Evolutionary conservation across 2,329 filamentous ascomycete genomes (phyloP), one percentile per base, ranked within the genome.

Genomic region (Calonectria montana): DNA sequence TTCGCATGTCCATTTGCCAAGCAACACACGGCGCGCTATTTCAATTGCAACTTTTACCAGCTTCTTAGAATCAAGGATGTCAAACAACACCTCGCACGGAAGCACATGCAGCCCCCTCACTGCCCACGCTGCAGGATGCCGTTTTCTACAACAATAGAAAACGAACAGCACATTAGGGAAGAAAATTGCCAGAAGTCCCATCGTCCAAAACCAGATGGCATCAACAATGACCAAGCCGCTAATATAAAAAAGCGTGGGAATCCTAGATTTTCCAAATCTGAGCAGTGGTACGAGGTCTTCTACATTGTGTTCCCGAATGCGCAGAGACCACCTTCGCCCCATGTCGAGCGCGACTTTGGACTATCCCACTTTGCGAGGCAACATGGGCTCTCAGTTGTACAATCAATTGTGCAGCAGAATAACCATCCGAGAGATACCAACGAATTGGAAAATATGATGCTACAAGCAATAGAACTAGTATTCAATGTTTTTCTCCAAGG

Each of bases 1-100:
- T 43, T 65, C 15, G 63, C 63, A 3, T 65, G 63, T 27, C 63
- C 63, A 23, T 65, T 55, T 27, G 63, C 63, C 21, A 65, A 65
- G 35, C 47, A 41, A 37, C 41, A 41, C n/a, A 27, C 63, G 18
- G 63, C 45, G 16, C 45, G 63, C 8, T 55, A 65, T 18, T 65
- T 55, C 35, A 39, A 2, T 27, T 65, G 63, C 63, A 65, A 65
- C 47, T 55, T 41, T 13, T 6, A 53, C 23, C 55, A n/a, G 8
- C 47, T 65, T 18, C 0, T 2, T 18, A 53, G 47, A 55, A 55
- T 65, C 16, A 65, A 43, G 12, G 63, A 65, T 23, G 16, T 65
- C 21, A 65, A 65, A 21, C 63, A 65, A 9, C 63, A 65, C 23
- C 27, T 65, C 23, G 4, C 43, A 25, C 63, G 63, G 16, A 55